A percentile compares a stretch with the other conserved stretches of the same genome.
Conservation (phyloP, 202 grass and related monocot genomes). For the Cymbopogon flexuosus region DNA sequence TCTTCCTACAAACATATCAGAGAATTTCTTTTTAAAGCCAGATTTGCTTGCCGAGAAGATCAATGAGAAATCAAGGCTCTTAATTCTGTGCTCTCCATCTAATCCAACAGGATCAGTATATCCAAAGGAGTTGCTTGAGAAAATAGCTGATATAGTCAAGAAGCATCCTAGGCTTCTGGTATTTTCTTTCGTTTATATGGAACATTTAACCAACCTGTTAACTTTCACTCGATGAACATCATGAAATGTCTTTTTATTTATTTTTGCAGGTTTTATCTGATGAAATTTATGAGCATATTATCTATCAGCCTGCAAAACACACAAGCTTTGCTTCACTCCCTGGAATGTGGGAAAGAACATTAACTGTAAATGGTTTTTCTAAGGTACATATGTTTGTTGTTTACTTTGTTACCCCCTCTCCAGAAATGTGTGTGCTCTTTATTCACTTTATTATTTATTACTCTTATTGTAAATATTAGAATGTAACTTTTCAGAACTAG, state of each 20-base stretch:
- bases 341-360: slow-evolving; percentile 76
- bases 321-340: slow-evolving; percentile 32
- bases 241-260: not conserved
- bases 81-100: slow-evolving; percentile 73
- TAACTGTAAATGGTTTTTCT: slow-evolving; percentile 69
- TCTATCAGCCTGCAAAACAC: slow-evolving; percentile 56
- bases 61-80: slow-evolving; percentile 62
- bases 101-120: slow-evolving; percentile 73
- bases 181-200: slow-evolving; percentile 21
- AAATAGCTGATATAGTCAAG: slow-evolving; percentile 71
- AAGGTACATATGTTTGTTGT: slow-evolving; percentile 38
- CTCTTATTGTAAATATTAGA: not conserved
- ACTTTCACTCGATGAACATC: not conserved
- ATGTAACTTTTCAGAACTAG: not conserved
- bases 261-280: slow-evolving; percentile 57
- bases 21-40: slow-evolving; percentile 54
- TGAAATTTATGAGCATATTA: slow-evolving; percentile 81
- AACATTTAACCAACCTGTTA: not conserved
- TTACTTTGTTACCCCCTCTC: not conserved
- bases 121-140: slow-evolving; percentile 55
- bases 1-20: slow-evolving; percentile 32
- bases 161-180: slow-evolving; percentile 71
- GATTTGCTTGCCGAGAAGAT: slow-evolving; percentile 43
- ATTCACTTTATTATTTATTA: not conserved
- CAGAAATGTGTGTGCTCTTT: not conserved